phyloP scores from a whole-genome alignment of 208 protist genomes.

The Wallacemonas rigidus region DNA sequence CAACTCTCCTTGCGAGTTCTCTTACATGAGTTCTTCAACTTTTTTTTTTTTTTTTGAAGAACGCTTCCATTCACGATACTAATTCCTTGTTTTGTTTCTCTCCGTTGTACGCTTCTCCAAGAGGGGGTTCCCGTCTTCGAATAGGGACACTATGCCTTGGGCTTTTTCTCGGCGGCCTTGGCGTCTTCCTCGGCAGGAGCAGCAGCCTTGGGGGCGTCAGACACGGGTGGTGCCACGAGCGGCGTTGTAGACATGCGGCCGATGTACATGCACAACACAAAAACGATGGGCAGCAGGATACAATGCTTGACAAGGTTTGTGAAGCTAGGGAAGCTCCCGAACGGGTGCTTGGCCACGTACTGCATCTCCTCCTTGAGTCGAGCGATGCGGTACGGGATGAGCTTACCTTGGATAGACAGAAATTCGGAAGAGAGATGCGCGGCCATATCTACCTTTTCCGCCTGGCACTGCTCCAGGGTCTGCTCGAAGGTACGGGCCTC shows the following conservation, averaged over 20 bases:
- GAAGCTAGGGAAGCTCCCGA: conserved; percentile 45
- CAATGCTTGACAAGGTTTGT: conserved; percentile 36
- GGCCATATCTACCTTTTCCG: conserved; percentile 69
- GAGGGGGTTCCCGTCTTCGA: too few species aligned
- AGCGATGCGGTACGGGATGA: conserved; percentile 75
- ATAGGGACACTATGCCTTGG: neutral
- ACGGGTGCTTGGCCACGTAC: conserved; percentile 51
- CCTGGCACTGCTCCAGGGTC: conserved; percentile 50
- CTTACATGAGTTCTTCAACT: too few species aligned
- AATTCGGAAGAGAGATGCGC: conserved; percentile 70
- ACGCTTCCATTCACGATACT: too few species aligned
- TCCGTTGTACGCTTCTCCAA: too few species aligned
- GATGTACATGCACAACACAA: conserved; percentile 35
- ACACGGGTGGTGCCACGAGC: conserved; percentile 41
- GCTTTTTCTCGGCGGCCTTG: neutral
- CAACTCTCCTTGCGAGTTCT: too few species aligned
- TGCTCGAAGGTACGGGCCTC: conserved; percentile 55
- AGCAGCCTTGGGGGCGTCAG: neutral
- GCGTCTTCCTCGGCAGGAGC: conserved; percentile 13
- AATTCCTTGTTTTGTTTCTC: too few species aligned
- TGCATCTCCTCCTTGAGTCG: conserved; percentile 62
- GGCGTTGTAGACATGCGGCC: conserved; percentile 45
- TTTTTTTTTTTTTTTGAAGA: too few species aligned
- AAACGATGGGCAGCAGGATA: conserved; percentile 45
- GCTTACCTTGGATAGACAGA: conserved; percentile 59